Base-by-base conservation (phyloP, 441 rosid species). In the Gossypium laxum region DNA sequence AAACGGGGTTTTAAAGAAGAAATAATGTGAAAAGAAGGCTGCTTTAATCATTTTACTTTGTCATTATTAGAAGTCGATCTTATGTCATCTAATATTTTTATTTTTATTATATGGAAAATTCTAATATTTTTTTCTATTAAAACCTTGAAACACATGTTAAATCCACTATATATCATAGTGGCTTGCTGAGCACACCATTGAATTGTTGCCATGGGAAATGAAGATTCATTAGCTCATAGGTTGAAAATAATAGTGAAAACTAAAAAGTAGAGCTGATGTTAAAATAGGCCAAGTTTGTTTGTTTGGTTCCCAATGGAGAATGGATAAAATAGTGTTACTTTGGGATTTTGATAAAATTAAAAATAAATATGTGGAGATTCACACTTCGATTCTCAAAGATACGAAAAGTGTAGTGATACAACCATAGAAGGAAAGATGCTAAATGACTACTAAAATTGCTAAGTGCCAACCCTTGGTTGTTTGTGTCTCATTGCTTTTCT, bases 101-200 rank as follows among this genome's bases (percentile, higher is more conserved):
- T 45, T 68, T 30, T 30, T 30, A 30, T 30, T 30, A 32, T 32
- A 32, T 32, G 38, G 7, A 32, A 32, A 32, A 5, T 32, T 32
- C 38, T 32, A 32, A 5, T 32, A 30, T 18, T 32, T 32, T 5
- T 19, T 43, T 30, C 34, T 38, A 64, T 18, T 11, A 68, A 26
- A 66, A n/a, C 56, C 38, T 14, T 34, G 34, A n/a, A 67, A 7
- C 70, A 43, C 41, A 47, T 50, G 51, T 19, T 19, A 5, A 52
- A 69, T 56, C 64, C 72, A 56, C 72, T 69, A 54, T 11, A 7
- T 24, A 34, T 41, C 65, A 56, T 56, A 38, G 72, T 69, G 72
- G 55, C 14, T 2, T 38, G 52, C 54, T 57, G 72, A 41, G 34
- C 5, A n/a, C 8, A 12, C 24, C 51, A 6, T 10, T 50, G 10